Base-by-base conservation (phyloP, 2,329 filamentous ascomycete species). In the Penicillium sp. region DNA sequence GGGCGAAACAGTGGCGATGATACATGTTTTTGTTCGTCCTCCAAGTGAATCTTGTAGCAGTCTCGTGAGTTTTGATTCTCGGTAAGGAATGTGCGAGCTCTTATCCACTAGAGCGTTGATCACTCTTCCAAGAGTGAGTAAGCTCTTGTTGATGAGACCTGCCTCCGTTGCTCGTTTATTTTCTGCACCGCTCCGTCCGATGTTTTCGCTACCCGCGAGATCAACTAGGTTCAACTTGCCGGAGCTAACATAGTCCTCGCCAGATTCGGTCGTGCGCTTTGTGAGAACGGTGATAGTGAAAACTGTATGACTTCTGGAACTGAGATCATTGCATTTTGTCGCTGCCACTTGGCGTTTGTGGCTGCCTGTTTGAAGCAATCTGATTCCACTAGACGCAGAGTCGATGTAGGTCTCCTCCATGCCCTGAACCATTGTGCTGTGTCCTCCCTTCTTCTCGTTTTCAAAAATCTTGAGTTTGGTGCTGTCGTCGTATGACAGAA, bases 271-370 rank as follows among this genome's bases (percentile, higher is more conserved):
- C 0, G 85, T 85, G 60, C 89, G 87, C 75, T 96, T 96, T 68
- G 92, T 88, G 70, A 92, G 91, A 0, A 92, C 90, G 0, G 93
- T 97, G 59, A 99, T 90, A 8, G 94, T 97, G 71, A 99, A 99
- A 23, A 99, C 89, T 0, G 94, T 99, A 71, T 99, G 95, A 78
- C 92, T 96, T 73, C 94, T 87, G 67, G 92, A 97, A 76, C 92
- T 97, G 54, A 97, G 85, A 68, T 99, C 94, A 73, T 99, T 99
- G 83, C 94, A 99, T 76, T 97, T 97, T n/a, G 94, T 99, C 4
- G 95, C 92, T 6, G 94, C 95, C n/a, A 99, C 94, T 75, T 99
- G 94, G 49, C 94, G 89, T 75, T 92, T 96, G 76, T 94, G 83
- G 74, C 92, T 97, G 60, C 94, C 95, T 62, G 88, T 84, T 67